These are phyloP conservation scores for Hibiscus trionum DNA, from an alignment of 345 rosid species.

Conservation along the genomic window DNA sequence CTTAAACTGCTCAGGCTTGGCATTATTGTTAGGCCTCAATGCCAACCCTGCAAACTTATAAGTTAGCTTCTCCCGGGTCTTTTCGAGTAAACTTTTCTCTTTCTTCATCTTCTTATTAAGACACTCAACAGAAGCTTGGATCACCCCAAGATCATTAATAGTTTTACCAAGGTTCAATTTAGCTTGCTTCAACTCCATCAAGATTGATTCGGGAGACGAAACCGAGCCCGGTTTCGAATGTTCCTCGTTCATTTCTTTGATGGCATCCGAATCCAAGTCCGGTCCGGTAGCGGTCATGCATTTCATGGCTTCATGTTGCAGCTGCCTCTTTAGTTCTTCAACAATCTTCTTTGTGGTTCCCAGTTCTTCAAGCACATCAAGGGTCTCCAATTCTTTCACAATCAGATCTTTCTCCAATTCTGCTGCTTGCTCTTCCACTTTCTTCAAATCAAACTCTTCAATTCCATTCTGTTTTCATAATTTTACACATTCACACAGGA, in stretches of 20 bases:
- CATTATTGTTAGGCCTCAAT: constrained; percentile 20
- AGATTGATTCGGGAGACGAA: constrained; percentile 65
- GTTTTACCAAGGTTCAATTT: constrained; percentile 81
- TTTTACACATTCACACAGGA: background rate
- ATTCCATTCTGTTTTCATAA: constrained; percentile 19
- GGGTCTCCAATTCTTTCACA: constrained; percentile 85
- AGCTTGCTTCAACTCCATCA: constrained; percentile 83
- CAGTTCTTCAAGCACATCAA: constrained; percentile 87
- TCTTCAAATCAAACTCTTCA: constrained; percentile 75
- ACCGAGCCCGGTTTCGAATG: constrained; percentile 35
- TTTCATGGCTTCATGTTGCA: constrained; percentile 72
- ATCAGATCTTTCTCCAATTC: constrained; percentile 88
- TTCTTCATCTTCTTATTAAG: constrained; percentile 71
- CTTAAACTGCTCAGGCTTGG: constrained; percentile 34
- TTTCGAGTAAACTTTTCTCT: constrained; percentile 63
- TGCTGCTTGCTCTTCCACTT: constrained; percentile 79
- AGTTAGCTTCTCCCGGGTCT: constrained; percentile 53
- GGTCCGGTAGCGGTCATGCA: constrained; percentile 24
- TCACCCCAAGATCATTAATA: constrained; percentile 67
- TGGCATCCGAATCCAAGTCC: constrained; percentile 25
- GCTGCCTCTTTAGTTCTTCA: constrained; percentile 79
- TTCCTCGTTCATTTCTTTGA: constrained; percentile 59
- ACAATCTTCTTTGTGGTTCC: constrained; percentile 79
- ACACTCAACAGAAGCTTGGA: constrained; percentile 71
- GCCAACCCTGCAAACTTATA: constrained; percentile 49